phyloP scores from a whole-genome alignment of 1,284 basidiomycete genomes.

The Coniferiporia sulphurascens region DNA sequence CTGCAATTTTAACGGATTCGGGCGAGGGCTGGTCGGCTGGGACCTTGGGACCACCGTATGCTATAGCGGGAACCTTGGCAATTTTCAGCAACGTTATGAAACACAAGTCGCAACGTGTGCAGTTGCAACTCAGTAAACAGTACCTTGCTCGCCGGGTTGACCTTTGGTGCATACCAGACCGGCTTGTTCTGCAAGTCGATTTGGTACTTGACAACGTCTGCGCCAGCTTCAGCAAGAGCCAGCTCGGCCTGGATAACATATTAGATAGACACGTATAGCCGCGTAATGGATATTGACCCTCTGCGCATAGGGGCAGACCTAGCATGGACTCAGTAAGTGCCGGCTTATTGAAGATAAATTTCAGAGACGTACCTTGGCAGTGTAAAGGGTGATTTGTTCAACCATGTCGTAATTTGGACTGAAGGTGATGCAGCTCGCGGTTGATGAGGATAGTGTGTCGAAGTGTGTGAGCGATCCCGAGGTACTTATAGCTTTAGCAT shows the following conservation, averaged over 20 bases:
- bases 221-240: constrained; percentile 51
- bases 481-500: background rate
- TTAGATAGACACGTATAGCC: constrained; percentile 3
- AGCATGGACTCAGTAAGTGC: background rate
- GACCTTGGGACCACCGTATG: constrained; percentile 53
- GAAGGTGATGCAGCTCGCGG: background rate
- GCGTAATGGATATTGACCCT: constrained; percentile 31
- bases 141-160: constrained; percentile 63
- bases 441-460: background rate
- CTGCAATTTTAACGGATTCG: constrained; percentile 52
- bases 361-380: constrained; percentile 35
- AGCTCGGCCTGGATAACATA: constrained; percentile 41
- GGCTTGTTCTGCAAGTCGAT: constrained; percentile 62
- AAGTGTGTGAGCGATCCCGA: background rate
- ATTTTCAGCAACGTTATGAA: background rate
- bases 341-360: too few relatives aligned
- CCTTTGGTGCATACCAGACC: constrained; percentile 53
- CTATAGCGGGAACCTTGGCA: constrained; percentile 45
- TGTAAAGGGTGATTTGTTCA: constrained; percentile 43
- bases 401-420: background rate
- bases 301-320: constrained; percentile 47
- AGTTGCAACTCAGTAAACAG: constrained; percentile 16
- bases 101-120: constrained; percentile 8
- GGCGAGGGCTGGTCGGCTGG: constrained; percentile 49
- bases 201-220: constrained; percentile 42